Conservation (phyloP, 2,329 filamentous ascomycete genomes). For the Penicillium sp. region DNA sequence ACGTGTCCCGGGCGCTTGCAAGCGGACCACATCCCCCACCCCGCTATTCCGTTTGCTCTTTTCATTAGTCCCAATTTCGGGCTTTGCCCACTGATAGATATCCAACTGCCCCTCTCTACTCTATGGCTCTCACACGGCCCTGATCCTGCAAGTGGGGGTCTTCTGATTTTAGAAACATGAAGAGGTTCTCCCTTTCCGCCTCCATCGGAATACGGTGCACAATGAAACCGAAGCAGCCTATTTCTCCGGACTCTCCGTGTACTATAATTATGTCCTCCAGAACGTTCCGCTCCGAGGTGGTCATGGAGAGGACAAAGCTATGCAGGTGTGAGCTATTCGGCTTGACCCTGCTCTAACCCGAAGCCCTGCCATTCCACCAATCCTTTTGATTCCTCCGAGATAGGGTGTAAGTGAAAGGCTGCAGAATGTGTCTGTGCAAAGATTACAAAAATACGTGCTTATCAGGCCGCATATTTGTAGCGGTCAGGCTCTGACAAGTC, state of each 20-base stretch:
- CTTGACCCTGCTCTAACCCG: neutral
- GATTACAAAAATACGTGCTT: neutral
- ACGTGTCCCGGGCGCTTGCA: slow-evolving; percentile 16
- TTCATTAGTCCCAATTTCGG: slow-evolving; percentile 19
- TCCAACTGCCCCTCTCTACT: slow-evolving; percentile 3
- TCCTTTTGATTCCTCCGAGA: neutral
- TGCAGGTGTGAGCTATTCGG: neutral
- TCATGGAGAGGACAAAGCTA: neutral
- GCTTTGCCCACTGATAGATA: slow-evolving; percentile 8
- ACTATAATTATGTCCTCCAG: neutral
- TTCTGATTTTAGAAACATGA: slow-evolving; percentile 14
- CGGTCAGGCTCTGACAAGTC: neutral
- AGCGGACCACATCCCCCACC: slow-evolving; percentile 1
- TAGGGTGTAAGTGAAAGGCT: neutral
- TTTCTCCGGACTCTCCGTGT: neutral
- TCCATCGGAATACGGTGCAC: slow-evolving; percentile 6
- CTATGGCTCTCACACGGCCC: neutral
- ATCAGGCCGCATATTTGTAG: neutral
- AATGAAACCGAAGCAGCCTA: neutral
- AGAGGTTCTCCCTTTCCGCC: neutral
- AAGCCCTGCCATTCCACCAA: neutral
- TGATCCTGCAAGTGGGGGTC: slow-evolving; percentile 1
- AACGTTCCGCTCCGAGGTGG: neutral
- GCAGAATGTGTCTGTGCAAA: neutral
- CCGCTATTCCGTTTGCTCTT: slow-evolving; percentile 8